Evolutionary conservation across 2,329 filamentous ascomycete species (phyloP).

Genomic region (Chaetomium globosum): DNA sequence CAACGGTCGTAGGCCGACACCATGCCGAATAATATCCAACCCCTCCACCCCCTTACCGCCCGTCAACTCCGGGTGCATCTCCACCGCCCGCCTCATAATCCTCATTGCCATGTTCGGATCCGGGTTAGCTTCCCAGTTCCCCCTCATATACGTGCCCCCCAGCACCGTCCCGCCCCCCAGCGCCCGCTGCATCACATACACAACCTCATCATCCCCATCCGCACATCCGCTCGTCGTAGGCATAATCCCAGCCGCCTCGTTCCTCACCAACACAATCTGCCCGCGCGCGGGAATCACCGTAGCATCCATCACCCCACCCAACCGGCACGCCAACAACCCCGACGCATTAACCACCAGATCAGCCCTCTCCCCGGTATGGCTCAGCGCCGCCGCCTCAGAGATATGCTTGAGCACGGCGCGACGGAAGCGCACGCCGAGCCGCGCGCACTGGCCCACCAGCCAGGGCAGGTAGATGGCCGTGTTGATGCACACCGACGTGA

Average conservation of each 20-base stretch:
- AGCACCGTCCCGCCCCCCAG: slow-evolving; percentile 79
- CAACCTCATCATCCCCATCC: slow-evolving; percentile 70
- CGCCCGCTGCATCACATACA: slow-evolving; percentile 83
- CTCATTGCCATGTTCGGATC: slow-evolving; percentile 78
- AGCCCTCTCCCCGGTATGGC: slow-evolving; percentile 60
- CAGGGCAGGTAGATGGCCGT: slow-evolving; percentile 84
- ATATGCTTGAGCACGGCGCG: slow-evolving; percentile 70
- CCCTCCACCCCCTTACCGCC: slow-evolving; percentile 69
- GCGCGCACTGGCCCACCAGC: slow-evolving; percentile 77
- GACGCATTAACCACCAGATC: slow-evolving; percentile 83
- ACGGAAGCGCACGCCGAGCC: slow-evolving; percentile 69
- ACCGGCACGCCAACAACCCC: slow-evolving; percentile 70
- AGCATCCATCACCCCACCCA: slow-evolving; percentile 80
- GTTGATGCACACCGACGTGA: slow-evolving; percentile 90
- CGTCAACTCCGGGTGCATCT: slow-evolving; percentile 65
- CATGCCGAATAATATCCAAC: slow-evolving; percentile 76
- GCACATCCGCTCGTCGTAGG: slow-evolving; percentile 67
- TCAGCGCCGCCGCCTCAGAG: slow-evolving; percentile 64
- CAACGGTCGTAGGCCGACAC: slow-evolving; percentile 77
- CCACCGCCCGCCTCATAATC: slow-evolving; percentile 79
- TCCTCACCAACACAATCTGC: slow-evolving; percentile 81
- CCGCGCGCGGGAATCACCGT: slow-evolving; percentile 76
- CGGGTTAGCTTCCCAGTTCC: slow-evolving; percentile 76
- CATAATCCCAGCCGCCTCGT: slow-evolving; percentile 72
- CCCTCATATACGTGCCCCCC: slow-evolving; percentile 80